Evolutionary conservation across 805 yeast genomes (phyloP).

Genomic region (Wickerhamiella brachini): DNA sequence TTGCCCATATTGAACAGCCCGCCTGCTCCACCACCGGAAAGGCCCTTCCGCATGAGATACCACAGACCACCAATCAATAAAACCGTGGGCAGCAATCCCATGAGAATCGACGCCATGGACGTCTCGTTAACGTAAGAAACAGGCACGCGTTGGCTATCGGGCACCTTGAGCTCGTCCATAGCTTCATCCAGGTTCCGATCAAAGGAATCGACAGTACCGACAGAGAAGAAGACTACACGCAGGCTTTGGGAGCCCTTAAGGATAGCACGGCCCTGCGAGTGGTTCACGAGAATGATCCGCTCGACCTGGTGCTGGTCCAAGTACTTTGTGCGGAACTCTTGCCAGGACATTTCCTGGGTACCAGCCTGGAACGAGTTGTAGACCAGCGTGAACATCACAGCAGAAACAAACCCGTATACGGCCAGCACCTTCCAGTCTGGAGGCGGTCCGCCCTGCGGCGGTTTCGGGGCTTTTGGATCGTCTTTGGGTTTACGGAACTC

Average conservation of each 20-base stretch:
- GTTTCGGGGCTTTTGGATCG: conserved; percentile 7
- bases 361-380: conserved; percentile 3
- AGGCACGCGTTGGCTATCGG: conserved; percentile 57
- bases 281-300: conserved; percentile 62
- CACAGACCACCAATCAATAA: conserved; percentile 78
- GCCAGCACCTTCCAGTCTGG: conserved; percentile 13
- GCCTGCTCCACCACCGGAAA: conserved; percentile 55
- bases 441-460: conserved; percentile 6
- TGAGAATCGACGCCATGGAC: conserved; percentile 43
- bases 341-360: conserved; percentile 60
- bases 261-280: conserved; percentile 56
- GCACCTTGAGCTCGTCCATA: conserved; percentile 54
- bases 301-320: conserved; percentile 68
- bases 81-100: conserved; percentile 78
- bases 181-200: conserved; percentile 67
- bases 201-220: conserved; percentile 82
- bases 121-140: conserved; percentile 67
- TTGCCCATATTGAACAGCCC: conserved; percentile 78
- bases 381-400: conserved; percentile 11
- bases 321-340: conserved; percentile 67
- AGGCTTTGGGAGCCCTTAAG: conserved; percentile 40
- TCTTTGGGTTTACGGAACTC: conserved; percentile 4
- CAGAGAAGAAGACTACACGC: conserved; percentile 44
- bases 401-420: conserved; percentile 15
- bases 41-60: conserved; percentile 60